Base-by-base conservation (phyloP, 805 yeast genomes). In the Pichia exigua region DNA sequence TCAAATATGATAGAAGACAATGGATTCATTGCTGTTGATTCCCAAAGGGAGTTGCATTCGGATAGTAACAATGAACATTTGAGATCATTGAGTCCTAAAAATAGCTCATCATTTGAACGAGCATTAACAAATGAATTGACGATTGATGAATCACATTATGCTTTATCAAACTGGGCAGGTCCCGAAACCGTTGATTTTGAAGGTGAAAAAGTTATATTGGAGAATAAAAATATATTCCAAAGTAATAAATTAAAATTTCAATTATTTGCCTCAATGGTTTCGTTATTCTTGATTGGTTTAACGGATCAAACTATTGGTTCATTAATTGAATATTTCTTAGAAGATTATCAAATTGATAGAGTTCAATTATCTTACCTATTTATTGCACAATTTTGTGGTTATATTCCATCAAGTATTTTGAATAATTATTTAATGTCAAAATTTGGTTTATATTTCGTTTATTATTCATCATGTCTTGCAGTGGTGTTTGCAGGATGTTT, bases 251-350 rank as follows among this genome's bases (percentile, higher is more conserved):
- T 81, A 13, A 70, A 70, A 50, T n/a, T 61, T 5, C 85, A 81
- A 61, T 66, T 81, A 24, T 1, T 66, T 0, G 61, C 73, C 0
- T 62, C 73, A 1, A 75, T 68, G 53, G 41, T 65, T 24, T 61
- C 71, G 1, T 76, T 81, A 57, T 60, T 72, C 1, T 59, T 79
- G 1, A 64, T 78, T 53, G 89, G 89, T 0, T 60, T 82, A 28
- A 71, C 75, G 7, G 88, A 83, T 57, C 85, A 82, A 61, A 71
- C 84, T 0, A 63, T 81, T 18, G 88, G 88, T 0, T 74, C 86
- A 0, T 60, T 82, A 41, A 68, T 83, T 54, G 84, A 85, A 2
- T 66, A 73, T 40, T 55, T 82, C 17, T 74, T 79, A 49, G 62
- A 60, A 5, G 65, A 76, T 46, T 83, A 81, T 61, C 30, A 66